phyloP scores from a whole-genome alignment of 768 basidiomycete genomes.

The Tephrocybe rancida region DNA sequence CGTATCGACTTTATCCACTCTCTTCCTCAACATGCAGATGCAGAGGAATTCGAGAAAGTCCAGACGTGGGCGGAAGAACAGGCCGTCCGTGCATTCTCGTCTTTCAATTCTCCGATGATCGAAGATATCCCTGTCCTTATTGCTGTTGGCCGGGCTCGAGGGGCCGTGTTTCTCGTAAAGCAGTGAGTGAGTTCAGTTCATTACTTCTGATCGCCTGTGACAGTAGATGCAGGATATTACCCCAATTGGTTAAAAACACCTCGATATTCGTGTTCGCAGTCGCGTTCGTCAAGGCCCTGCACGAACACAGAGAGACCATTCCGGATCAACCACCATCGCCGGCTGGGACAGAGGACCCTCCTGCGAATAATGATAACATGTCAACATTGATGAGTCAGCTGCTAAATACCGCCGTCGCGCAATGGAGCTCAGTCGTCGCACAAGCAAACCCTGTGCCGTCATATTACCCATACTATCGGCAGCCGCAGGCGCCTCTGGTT shows the following conservation, averaged over 20 bases:
- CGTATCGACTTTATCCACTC: conserved; percentile 22
- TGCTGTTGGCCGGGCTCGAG: conserved; percentile 16
- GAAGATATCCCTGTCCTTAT: conserved; percentile 28
- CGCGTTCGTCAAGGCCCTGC: conserved; percentile 24
- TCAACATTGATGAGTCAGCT: conserved; percentile 19
- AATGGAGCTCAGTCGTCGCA: conserved; percentile 19
- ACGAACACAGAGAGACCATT: conserved; percentile 15
- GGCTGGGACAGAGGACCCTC: background rate
- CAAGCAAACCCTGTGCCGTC: conserved; percentile 1
- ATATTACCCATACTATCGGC: background rate
- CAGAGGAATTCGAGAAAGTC: conserved; percentile 12
- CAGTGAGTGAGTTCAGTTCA: conserved; percentile 20
- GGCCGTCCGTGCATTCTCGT: conserved; percentile 18
- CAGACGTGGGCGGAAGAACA: conserved; percentile 23
- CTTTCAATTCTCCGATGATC: conserved; percentile 15
- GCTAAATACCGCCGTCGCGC: conserved; percentile 16
- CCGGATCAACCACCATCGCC: conserved; percentile 6
- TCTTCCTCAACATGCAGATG: conserved; percentile 13
- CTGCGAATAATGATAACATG: conserved; percentile 1
- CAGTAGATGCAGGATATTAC: conserved; percentile 20
- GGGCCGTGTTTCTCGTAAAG: conserved; percentile 19
- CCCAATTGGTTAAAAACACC: conserved; percentile 20
- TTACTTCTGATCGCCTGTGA: background rate
- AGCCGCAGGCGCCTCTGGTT: background rate
- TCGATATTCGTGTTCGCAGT: conserved; percentile 24